phyloP scores from a whole-genome alignment of 371 early-diverging fungal species.

The Lichtheimia ornata region DNA sequence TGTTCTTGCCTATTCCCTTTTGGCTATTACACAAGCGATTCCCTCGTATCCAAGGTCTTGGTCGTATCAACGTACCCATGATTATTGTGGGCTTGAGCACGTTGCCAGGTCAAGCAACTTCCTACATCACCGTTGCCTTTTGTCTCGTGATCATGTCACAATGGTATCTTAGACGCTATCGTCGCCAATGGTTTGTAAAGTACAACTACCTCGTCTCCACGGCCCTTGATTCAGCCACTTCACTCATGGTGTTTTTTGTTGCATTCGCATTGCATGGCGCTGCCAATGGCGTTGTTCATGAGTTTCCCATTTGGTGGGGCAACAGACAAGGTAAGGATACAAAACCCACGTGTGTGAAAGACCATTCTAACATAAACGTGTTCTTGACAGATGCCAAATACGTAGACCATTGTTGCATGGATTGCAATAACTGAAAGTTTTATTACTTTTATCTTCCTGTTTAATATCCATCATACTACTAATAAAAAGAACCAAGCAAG shows the following conservation, averaged over 20 bases:
- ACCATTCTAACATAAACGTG: conserved; percentile 6
- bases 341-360: conserved; percentile 6
- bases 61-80: conserved; percentile 48
- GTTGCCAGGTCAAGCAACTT: conserved; percentile 43
- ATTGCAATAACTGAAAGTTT: conserved; percentile 10
- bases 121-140: conserved; percentile 45
- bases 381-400: conserved; percentile 15
- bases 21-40: conserved; percentile 50
- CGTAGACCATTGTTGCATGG: conserved; percentile 22
- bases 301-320: conserved; percentile 58
- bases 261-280: conserved; percentile 56
- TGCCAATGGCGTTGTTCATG: conserved; percentile 33
- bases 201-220: conserved; percentile 59
- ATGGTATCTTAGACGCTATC: conserved; percentile 43
- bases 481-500: not conserved
- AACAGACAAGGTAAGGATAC: conserved; percentile 31
- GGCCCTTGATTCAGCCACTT: conserved; percentile 61
- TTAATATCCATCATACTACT: not conserved
- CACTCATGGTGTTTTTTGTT: conserved; percentile 51
- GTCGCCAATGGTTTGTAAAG: conserved; percentile 52
- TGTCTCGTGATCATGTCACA: conserved; percentile 42
- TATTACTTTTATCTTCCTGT: not conserved
- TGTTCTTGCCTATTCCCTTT: conserved; percentile 42
- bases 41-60: conserved; percentile 31
- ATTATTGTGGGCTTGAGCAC: conserved; percentile 43